phyloP scores from a whole-genome alignment of 768 basidiomycete genomes.

The Wakefieldia striispora region DNA sequence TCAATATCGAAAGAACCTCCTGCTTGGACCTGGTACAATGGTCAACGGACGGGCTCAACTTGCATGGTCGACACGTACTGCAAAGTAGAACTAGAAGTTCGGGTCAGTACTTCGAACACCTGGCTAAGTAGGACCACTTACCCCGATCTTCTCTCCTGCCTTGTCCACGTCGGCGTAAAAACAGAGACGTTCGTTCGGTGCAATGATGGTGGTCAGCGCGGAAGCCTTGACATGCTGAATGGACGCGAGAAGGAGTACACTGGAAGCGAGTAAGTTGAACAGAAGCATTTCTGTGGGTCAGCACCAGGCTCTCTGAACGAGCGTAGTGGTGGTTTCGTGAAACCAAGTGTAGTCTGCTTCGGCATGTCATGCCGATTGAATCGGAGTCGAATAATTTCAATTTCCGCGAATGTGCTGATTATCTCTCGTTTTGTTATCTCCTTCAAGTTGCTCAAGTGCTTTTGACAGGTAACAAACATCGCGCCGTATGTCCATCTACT shows the following conservation, averaged over 20 bases:
- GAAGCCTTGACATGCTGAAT: constrained; percentile 46
- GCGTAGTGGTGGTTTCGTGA: constrained; percentile 1
- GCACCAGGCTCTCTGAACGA: neutral
- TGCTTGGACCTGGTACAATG: constrained; percentile 73
- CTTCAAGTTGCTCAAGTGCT: neutral
- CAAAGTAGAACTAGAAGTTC: constrained; percentile 84
- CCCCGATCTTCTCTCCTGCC: constrained; percentile 87
- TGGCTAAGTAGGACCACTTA: constrained; percentile 37
- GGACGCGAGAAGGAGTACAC: constrained; percentile 29
- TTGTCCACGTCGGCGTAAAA: constrained; percentile 98
- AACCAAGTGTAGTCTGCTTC: constrained; percentile 6
- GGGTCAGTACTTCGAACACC: constrained; percentile 7
- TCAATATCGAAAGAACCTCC: constrained; percentile 97
- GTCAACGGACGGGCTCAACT: neutral
- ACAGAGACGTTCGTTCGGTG: constrained; percentile 80
- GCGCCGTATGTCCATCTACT: neutral
- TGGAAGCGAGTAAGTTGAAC: constrained; percentile 17
- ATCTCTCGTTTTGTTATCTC: neutral
- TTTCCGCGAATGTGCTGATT: constrained; percentile 8
- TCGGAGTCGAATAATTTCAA: constrained; percentile 16
- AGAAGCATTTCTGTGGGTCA: constrained; percentile 18
- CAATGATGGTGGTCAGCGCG: constrained; percentile 76
- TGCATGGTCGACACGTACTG: constrained; percentile 50
- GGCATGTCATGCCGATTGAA: constrained; percentile 22
- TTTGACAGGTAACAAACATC: constrained; percentile 16